A percentile compares a stretch with the other conserved stretches of the same genome.
Conservation (phyloP, 148 eudicot genomes). For the Vaccinium myrtillus region DNA sequence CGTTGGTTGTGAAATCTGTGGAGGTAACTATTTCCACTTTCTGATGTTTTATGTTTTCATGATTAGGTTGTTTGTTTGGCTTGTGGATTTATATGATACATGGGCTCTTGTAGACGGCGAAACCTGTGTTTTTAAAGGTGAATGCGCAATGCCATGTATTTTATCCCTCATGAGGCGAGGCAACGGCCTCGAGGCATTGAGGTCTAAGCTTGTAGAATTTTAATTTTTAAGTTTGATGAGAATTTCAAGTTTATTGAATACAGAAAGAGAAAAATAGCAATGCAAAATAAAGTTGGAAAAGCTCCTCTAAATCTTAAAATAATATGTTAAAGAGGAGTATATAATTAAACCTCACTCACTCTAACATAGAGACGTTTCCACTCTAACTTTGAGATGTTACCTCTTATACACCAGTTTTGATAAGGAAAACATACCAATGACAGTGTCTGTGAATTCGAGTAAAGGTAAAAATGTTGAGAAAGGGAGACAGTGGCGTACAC, state of each 20-base stretch:
- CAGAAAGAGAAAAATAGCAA: too few relatives aligned
- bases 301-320: background rate
- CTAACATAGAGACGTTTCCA: background rate
- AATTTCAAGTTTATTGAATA: too few relatives aligned
- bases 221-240: too few relatives aligned
- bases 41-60: background rate
- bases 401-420: background rate
- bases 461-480: background rate
- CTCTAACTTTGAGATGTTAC: background rate
- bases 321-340: background rate
- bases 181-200: too few relatives aligned
- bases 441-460: background rate
- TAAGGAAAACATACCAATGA: background rate
- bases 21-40: conserved; percentile 49
- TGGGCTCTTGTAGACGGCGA: too few relatives aligned
- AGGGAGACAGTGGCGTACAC: background rate
- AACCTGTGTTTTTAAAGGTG: too few relatives aligned
- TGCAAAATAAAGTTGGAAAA: background rate
- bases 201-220: too few relatives aligned
- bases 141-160: too few relatives aligned
- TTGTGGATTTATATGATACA: background rate
- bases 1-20: conserved; percentile 74
- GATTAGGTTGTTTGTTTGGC: background rate
- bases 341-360: background rate
- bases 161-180: too few relatives aligned